These are phyloP conservation scores for Kuraishia hungarica DNA, from an alignment of 805 yeast genomes.

Conservation along the genomic window DNA sequence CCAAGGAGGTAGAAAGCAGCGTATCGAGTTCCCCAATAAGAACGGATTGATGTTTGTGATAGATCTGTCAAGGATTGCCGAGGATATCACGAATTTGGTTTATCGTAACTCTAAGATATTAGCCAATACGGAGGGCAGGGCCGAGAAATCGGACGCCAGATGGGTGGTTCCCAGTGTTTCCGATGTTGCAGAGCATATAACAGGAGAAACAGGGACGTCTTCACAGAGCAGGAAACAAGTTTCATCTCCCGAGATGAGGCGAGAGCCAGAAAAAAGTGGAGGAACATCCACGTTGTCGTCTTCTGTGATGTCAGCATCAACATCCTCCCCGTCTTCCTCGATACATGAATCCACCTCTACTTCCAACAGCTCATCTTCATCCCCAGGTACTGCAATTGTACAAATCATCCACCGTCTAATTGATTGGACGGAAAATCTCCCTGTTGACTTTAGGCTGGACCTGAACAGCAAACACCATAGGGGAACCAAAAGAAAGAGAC, in stretches of 20 bases:
- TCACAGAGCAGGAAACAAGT: too few species aligned
- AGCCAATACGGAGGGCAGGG: not conserved
- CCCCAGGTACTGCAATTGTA: constrained; percentile 7
- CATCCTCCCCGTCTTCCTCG: too few species aligned
- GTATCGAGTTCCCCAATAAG: not conserved
- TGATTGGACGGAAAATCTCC: constrained; percentile 15
- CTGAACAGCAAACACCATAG: constrained; percentile 1
- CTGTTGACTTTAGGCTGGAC: constrained; percentile 10
- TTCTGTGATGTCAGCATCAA: too few species aligned
- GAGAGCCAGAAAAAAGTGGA: not conserved
- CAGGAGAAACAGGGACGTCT: too few species aligned
- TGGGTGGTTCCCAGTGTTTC: too few species aligned
- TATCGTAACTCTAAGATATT: constrained; percentile 3
- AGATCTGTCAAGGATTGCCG: constrained; percentile 12
- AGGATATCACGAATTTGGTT: constrained; percentile 15
- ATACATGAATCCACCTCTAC: too few species aligned
- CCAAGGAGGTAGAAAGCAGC: not conserved
- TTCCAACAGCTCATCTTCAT: not conserved
- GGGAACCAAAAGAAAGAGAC: constrained; percentile 10
- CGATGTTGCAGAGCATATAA: too few species aligned
- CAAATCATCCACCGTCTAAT: constrained; percentile 14
- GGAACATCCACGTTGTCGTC: not conserved
- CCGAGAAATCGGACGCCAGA: not conserved
- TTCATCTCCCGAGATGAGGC: too few species aligned
- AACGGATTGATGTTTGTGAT: constrained; percentile 14